A percentile compares a stretch with the other conserved stretches of the same genome.
Conservation (phyloP, 257 asterid genomes). For the Vinca minor region DNA sequence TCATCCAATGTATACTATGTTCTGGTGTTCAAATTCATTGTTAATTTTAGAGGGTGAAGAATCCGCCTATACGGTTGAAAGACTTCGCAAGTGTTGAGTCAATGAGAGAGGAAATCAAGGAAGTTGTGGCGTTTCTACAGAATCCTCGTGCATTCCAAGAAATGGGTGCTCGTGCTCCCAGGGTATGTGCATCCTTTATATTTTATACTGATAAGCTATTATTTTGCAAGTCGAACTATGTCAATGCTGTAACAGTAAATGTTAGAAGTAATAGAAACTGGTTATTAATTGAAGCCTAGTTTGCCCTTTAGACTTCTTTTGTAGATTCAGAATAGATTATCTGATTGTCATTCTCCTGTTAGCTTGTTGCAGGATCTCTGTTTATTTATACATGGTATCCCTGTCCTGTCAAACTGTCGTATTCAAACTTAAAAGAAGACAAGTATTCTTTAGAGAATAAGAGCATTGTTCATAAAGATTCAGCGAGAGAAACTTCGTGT, state of each 20-base stretch:
- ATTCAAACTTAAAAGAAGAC: neutral
- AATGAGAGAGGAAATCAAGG: constrained; percentile 91
- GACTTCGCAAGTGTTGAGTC: constrained; percentile 95
- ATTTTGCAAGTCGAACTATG: neutral
- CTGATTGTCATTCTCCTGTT: neutral
- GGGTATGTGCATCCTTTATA: constrained; percentile 44
- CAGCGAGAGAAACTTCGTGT: neutral
- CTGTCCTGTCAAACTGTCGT: neutral
- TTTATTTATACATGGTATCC: neutral
- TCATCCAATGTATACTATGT: constrained; percentile 1
- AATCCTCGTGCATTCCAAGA: constrained; percentile 90
- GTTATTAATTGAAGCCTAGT: neutral
- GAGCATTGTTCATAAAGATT: neutral
- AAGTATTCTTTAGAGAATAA: neutral
- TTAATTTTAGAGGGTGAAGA: constrained; percentile 70
- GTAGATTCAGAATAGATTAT: neutral
- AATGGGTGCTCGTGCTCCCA: constrained; percentile 99
- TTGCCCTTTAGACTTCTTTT: neutral
- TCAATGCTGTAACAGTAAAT: neutral
- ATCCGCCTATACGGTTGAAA: constrained; percentile 80
- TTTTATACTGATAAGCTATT: neutral
- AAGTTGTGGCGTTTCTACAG: constrained; percentile 88
- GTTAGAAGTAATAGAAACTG: neutral
- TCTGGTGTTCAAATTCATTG: constrained; percentile 6
- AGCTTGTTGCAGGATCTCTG: neutral